These are phyloP conservation scores for Microglena sp. DNA, from an alignment of 139 green algal genomes.

Conservation along the genomic window DNA sequence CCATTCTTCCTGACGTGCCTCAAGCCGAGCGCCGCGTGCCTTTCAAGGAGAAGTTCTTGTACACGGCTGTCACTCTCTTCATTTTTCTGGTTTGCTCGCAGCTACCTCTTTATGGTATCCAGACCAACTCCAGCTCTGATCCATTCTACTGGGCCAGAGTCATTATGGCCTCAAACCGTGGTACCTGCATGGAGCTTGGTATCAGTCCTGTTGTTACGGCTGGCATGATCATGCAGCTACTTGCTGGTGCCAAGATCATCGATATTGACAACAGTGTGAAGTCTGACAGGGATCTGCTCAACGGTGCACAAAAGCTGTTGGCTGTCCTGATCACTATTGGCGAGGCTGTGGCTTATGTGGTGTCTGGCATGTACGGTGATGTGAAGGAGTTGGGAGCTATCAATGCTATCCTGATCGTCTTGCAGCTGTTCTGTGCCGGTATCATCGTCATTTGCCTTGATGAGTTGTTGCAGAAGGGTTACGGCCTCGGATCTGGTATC, in stretches of 20 bases:
- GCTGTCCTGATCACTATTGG: slow-evolving; percentile 98
- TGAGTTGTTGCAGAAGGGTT: slow-evolving; percentile 95
- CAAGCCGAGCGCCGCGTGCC: slow-evolving; percentile 32
- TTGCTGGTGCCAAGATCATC: slow-evolving; percentile 95
- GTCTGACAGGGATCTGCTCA: slow-evolving; percentile 87
- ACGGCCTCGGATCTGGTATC: slow-evolving; percentile 95
- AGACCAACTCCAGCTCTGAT: slow-evolving; percentile 70
- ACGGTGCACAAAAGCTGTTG: slow-evolving; percentile 93
- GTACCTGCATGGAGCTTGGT: slow-evolving; percentile 97
- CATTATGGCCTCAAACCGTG: slow-evolving; percentile 94
- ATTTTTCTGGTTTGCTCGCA: slow-evolving; percentile 98
- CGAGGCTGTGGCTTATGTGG: slow-evolving; percentile 96
- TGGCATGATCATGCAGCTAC: slow-evolving; percentile 94
- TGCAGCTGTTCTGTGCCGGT: slow-evolving; percentile 93
- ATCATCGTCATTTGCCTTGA: slow-evolving; percentile 99
- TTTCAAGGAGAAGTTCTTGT: slow-evolving; percentile 50
- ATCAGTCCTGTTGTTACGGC: slow-evolving; percentile 96
- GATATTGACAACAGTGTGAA: slow-evolving; percentile 97
- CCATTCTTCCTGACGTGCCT: slow-evolving; percentile 78
- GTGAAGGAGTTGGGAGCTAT: slow-evolving; percentile 83
- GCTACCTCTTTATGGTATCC: slow-evolving; percentile 96
- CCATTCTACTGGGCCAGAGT: slow-evolving; percentile 97
- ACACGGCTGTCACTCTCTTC: slow-evolving; percentile 89
- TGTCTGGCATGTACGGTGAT: slow-evolving; percentile 98
- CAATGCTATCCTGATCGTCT: slow-evolving; percentile 93